Percentiles rank a stretch among this genome's conserved stretches.
These are phyloP conservation scores for Cicer cuneatum DNA, from an alignment of 306 rosid species.

Conservation along the genomic window DNA sequence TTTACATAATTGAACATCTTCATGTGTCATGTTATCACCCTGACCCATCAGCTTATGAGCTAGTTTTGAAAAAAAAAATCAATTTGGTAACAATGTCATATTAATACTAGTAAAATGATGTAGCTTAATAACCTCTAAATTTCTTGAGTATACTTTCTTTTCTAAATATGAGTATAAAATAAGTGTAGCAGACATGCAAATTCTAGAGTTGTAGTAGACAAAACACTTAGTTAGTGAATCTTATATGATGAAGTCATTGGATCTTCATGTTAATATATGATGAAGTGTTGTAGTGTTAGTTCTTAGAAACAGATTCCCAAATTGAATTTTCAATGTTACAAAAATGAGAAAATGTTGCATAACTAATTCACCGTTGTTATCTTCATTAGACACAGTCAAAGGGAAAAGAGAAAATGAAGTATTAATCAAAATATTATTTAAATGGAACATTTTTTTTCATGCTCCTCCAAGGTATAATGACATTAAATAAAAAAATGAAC, in stretches of 20 bases:
- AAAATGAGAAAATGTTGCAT: not conserved
- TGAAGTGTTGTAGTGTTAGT: too few relatives aligned
- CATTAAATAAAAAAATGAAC: not conserved
- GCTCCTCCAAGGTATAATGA: not conserved
- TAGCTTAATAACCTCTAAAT: not conserved
- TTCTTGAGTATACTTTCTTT: not conserved
- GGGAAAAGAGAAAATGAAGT: not conserved
- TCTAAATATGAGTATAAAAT: too few relatives aligned
- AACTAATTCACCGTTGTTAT: not conserved
- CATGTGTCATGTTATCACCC: slow-evolving; percentile 34
- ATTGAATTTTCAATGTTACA: not conserved
- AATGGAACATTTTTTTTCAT: slow-evolving; percentile 13
- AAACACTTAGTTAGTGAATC: rapidly evolving
- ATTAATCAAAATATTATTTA: not conserved
- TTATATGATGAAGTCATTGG: too few relatives aligned
- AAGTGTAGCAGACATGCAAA: too few relatives aligned
- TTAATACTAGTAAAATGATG: not conserved
- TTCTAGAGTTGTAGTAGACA: too few relatives aligned
- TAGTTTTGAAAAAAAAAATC: not conserved
- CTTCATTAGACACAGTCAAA: not conserved
- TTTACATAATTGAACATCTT: slow-evolving; percentile 8
- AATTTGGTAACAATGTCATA: not conserved
- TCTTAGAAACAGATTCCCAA: not conserved
- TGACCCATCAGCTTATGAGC: slow-evolving; percentile 27
- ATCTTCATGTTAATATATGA: too few relatives aligned